Evolutionary conservation across 352 stramenopile genomes (phyloP).

Genomic region (Pythium phragmiticola): DNA sequence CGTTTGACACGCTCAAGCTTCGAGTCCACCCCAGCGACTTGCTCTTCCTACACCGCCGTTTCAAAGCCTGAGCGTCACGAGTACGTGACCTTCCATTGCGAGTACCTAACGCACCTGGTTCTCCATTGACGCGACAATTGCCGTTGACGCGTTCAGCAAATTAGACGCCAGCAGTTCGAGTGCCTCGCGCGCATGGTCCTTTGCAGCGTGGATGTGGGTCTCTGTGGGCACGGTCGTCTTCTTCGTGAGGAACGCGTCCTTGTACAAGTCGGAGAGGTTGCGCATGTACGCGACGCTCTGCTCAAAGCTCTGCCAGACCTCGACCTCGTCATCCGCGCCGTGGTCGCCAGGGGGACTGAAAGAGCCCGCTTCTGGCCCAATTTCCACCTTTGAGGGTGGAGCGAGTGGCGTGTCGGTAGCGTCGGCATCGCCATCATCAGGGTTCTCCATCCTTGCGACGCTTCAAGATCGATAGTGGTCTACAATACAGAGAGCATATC

Average conservation of each 20-base stretch:
- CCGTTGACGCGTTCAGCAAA: constrained; percentile 45
- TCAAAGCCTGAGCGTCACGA: no score
- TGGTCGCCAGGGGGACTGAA: background rate
- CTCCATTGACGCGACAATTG: constrained; percentile 39
- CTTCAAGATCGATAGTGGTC: background rate
- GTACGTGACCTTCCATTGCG: no score
- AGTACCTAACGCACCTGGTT: constrained; percentile 28
- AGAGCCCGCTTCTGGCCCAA: background rate
- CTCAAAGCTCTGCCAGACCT: constrained; percentile 48
- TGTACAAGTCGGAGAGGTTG: constrained; percentile 49
- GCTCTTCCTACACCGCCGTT: constrained; percentile 11
- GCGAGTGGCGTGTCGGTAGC: background rate
- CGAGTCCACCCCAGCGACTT: background rate
- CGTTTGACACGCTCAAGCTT: constrained; percentile 16
- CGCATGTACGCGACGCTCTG: constrained; percentile 56
- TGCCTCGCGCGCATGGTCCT: constrained; percentile 46
- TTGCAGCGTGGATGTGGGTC: constrained; percentile 41
- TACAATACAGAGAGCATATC: background rate
- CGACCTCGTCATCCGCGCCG: constrained; percentile 9
- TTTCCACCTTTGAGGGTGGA: background rate
- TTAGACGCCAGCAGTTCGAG: constrained; percentile 63
- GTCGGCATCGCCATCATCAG: background rate
- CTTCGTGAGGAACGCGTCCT: constrained; percentile 36
- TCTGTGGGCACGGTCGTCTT: constrained; percentile 25
- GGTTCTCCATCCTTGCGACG: background rate